Percentiles rank a stretch among this genome's conserved stretches.
Evolutionary conservation across 2,329 filamentous ascomycete species (phyloP).

Genomic region (Fusarium verticillioides): DNA sequence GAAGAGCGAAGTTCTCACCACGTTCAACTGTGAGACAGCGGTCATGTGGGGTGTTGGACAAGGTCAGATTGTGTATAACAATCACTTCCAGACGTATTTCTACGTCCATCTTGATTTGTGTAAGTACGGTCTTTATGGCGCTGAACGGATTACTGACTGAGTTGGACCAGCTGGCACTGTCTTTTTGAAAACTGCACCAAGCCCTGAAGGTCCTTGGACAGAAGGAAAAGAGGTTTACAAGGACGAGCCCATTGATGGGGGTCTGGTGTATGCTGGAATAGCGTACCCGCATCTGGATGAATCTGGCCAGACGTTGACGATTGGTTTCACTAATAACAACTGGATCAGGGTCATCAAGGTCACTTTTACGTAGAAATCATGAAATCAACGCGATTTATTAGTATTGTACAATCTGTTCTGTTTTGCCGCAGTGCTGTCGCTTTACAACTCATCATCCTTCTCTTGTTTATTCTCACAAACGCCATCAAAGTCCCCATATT

Average conservation of each 20-base stretch:
- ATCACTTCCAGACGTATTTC: constrained; percentile 50
- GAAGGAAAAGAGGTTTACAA: constrained; percentile 50
- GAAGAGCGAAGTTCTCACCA: constrained; percentile 47
- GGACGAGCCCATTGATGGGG: constrained; percentile 47
- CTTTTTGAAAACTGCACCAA: constrained; percentile 25
- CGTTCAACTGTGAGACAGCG: constrained; percentile 51
- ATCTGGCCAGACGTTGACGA: constrained; percentile 49
- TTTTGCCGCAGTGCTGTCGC: rapidly evolving
- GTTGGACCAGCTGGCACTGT: constrained; percentile 12
- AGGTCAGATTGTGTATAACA: constrained; percentile 53
- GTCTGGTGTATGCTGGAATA: constrained; percentile 51
- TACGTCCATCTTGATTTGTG: constrained; percentile 47
- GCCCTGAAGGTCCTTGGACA: constrained; percentile 52
- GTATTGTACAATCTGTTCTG: neutral
- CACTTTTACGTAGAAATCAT: neutral
- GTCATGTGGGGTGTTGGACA: constrained; percentile 53
- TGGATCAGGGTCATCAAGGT: constrained; percentile 51
- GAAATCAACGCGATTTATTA: rapidly evolving
- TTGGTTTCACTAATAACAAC: constrained; percentile 55
- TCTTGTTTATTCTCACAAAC: constrained; percentile 35
- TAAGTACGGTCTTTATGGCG: neutral
- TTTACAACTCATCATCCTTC: constrained; percentile 28
- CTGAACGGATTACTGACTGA: rapidly evolving
- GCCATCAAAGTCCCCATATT: constrained; percentile 37
- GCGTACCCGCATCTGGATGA: constrained; percentile 53